A percentile compares a stretch with the other conserved stretches of the same genome.
These are phyloP conservation scores for Naganishia albida DNA, from an alignment of 1,284 basidiomycete species.

Conservation along the genomic window DNA sequence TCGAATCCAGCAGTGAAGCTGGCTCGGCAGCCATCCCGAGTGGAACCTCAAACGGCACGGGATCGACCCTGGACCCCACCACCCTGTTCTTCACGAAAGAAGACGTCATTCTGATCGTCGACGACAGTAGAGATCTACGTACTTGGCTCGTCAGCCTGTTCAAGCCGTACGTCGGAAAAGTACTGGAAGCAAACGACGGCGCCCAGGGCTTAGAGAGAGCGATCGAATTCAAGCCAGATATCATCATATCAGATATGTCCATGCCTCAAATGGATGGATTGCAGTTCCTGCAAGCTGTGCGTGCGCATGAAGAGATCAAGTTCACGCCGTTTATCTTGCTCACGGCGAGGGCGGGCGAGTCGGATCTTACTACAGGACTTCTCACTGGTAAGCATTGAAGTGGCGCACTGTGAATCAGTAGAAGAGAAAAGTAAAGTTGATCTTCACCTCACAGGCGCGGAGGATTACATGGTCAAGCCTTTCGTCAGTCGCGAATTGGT, in stretches of 20 bases:
- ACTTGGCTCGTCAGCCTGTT: conserved; percentile 50
- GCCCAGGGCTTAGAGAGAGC: conserved; percentile 50
- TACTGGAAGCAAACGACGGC: conserved; percentile 54
- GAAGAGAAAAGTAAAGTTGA: conserved; percentile 13
- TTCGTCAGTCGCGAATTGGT: conserved; percentile 54
- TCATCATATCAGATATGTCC: conserved; percentile 40
- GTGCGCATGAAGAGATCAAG: conserved; percentile 32
- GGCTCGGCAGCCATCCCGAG: conserved; percentile 17
- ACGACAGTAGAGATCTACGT: conserved; percentile 49
- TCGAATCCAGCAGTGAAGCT: conserved; percentile 37
- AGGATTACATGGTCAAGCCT: conserved; percentile 52
- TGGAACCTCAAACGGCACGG: conserved; percentile 17
- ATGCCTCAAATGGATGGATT: conserved; percentile 46
- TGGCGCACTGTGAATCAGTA: too few species aligned
- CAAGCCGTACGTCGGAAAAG: conserved; percentile 48
- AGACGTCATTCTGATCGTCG: conserved; percentile 51
- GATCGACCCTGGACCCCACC: conserved; percentile 25
- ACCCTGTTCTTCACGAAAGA: conserved; percentile 45
- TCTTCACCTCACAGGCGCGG: too few species aligned
- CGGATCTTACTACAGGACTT: conserved; percentile 43
- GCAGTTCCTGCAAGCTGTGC: conserved; percentile 26
- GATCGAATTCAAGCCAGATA: conserved; percentile 38
- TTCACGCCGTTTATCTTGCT: conserved; percentile 48
- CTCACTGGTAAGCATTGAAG: conserved; percentile 47
- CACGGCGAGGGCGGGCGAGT: conserved; percentile 42